phyloP scores from a whole-genome alignment of 2,329 filamentous ascomycete species.

The Emergomyces africanus region DNA sequence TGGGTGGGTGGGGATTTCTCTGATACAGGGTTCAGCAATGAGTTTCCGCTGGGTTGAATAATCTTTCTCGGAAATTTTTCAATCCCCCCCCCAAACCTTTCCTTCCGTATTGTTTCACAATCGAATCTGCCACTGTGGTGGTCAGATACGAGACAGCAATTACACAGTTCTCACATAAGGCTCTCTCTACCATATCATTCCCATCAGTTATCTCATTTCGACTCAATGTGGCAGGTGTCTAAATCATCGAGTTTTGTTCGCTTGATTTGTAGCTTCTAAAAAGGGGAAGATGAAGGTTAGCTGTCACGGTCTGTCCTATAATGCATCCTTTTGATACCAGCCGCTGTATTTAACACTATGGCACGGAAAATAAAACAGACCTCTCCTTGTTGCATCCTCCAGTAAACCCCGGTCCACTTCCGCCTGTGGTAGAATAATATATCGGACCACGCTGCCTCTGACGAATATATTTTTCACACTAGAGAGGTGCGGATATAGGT shows the following conservation, averaged over 20 bases:
- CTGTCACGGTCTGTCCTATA: neutral
- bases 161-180: neutral
- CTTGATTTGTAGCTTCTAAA: slow-evolving; percentile 39
- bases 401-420: slow-evolving; percentile 76
- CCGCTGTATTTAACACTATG: neutral
- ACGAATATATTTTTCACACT: slow-evolving; percentile 96
- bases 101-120: neutral
- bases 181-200: neutral
- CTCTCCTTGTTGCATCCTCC: slow-evolving; percentile 83
- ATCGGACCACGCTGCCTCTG: slow-evolving; percentile 80
- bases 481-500: slow-evolving; percentile 85
- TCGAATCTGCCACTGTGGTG: neutral
- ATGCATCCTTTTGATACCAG: neutral
- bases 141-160: neutral
- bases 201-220: slow-evolving; percentile 8
- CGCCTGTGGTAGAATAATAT: slow-evolving; percentile 72
- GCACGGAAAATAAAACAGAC: slow-evolving; percentile 32
- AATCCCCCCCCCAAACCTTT: neutral
- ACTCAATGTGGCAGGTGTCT: slow-evolving; percentile 4
- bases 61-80: neutral
- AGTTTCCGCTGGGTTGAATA: neutral
- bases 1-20: neutral
- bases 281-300: slow-evolving; percentile 5
- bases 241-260: slow-evolving; percentile 34
- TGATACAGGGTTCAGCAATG: neutral